Evolutionary conservation across 2,329 filamentous ascomycete genomes (phyloP).

Genomic region (Fusarium heterosporum): DNA sequence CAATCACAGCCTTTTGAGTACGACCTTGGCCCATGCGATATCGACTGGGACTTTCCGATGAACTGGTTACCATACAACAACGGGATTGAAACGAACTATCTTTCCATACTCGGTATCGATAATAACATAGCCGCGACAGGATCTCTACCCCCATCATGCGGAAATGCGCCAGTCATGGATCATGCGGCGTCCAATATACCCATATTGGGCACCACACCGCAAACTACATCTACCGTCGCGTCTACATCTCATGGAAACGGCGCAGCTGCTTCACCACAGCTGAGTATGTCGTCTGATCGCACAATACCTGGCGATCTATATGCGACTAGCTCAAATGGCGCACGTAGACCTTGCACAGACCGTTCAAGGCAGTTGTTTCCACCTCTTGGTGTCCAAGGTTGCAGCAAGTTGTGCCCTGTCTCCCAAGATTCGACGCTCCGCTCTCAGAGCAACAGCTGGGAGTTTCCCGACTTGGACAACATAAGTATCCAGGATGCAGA

Average conservation of each 20-base stretch:
- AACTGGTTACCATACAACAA: slow-evolving; percentile 46
- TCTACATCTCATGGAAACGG: slow-evolving; percentile 10
- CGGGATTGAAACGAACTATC: slow-evolving; percentile 41
- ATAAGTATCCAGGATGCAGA: background rate
- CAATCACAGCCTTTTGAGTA: slow-evolving; percentile 8
- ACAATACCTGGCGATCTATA: slow-evolving; percentile 25
- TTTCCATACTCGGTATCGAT: slow-evolving; percentile 15
- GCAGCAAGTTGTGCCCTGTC: background rate
- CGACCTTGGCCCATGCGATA: slow-evolving; percentile 8
- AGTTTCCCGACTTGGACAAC: slow-evolving; percentile 11
- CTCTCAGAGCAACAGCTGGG: fast-evolving
- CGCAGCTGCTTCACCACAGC: slow-evolving; percentile 1
- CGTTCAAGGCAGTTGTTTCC: slow-evolving; percentile 20
- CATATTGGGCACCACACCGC: background rate
- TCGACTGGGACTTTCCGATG: slow-evolving; percentile 36
- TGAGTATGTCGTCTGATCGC: slow-evolving; percentile 9
- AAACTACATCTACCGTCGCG: background rate
- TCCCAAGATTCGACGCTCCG: background rate
- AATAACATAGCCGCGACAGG: background rate
- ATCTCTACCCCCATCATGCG: background rate
- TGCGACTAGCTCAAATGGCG: slow-evolving; percentile 37
- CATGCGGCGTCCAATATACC: background rate
- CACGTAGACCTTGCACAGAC: slow-evolving; percentile 31
- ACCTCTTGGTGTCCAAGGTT: background rate
- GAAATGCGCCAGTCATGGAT: background rate